Conservation (phyloP, 805 yeast species). For the Ogataea paraovalis region DNA sequence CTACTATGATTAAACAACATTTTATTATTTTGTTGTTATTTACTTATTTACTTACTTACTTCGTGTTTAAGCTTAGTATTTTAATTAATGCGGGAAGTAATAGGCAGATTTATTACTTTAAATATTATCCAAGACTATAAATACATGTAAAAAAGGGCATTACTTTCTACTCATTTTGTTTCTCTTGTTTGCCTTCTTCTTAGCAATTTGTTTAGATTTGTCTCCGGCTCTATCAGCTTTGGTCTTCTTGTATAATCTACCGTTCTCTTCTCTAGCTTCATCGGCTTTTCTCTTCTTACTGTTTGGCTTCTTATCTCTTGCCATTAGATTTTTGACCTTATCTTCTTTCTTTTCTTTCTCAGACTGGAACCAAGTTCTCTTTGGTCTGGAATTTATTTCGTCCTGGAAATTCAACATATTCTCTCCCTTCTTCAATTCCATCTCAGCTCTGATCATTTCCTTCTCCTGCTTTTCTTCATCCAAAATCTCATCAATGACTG, state of each 20-base stretch:
- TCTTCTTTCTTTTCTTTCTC: conserved; percentile 52
- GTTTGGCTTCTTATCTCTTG: conserved; percentile 49
- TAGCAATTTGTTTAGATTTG: conserved; percentile 34
- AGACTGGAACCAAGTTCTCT: conserved; percentile 92
- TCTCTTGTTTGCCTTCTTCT: conserved; percentile 27
- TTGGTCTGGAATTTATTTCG: conserved; percentile 87
- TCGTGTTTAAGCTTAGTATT: background rate
- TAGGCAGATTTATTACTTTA: background rate
- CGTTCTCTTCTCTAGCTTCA: conserved; percentile 55
- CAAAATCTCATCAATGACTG: conserved; percentile 67
- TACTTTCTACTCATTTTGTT: conserved; percentile 21
- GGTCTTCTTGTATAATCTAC: conserved; percentile 76
- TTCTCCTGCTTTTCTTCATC: conserved; percentile 88
- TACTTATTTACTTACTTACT: background rate
- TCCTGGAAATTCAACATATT: conserved; percentile 74
- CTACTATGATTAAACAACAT: conserved; percentile 11
- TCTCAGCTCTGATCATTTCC: conserved; percentile 82
- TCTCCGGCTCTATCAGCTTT: conserved; percentile 59
- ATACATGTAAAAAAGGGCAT: background rate
- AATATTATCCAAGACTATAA: background rate
- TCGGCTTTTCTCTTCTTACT: conserved; percentile 65
- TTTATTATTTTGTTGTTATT: background rate
- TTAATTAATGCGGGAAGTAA: background rate
- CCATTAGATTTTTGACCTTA: conserved; percentile 30
- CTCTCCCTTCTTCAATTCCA: conserved; percentile 82